Evolutionary conservation across 2,329 filamentous ascomycete species (phyloP).

Genomic region (Geosmithia morbida): DNA sequence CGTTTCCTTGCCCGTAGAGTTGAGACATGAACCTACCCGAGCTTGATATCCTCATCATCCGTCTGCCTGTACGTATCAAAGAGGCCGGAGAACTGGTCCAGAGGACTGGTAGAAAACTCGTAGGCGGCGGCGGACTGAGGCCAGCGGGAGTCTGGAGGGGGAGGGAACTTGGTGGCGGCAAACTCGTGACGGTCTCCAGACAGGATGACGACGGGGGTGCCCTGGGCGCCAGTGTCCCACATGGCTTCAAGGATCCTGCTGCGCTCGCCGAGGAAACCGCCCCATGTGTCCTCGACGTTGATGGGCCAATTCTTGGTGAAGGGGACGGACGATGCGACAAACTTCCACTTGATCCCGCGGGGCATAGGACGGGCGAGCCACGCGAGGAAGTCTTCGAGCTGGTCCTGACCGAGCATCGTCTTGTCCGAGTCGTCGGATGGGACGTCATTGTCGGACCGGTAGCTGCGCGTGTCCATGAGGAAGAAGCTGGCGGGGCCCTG

Average conservation of each 20-base stretch:
- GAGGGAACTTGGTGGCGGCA: conserved; percentile 68
- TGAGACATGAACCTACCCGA: conserved; percentile 61
- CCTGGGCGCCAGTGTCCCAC: conserved; percentile 61
- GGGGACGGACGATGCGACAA: conserved; percentile 78
- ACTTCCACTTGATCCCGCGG: conserved; percentile 77
- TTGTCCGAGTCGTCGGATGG: conserved; percentile 45
- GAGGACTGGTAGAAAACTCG: conserved; percentile 81
- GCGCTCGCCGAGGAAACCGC: conserved; percentile 75
- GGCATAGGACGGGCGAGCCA: conserved; percentile 65
- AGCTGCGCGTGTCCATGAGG: conserved; percentile 81
- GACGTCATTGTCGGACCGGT: conserved; percentile 55
- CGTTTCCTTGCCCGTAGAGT: background rate
- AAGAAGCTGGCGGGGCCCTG: conserved; percentile 92
- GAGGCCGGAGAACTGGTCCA: conserved; percentile 90
- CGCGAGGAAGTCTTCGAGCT: conserved; percentile 64
- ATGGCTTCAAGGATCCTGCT: conserved; percentile 72
- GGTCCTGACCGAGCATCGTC: conserved; percentile 73
- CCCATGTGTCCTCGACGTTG: conserved; percentile 84
- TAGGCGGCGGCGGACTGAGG: conserved; percentile 53
- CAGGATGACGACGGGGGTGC: conserved; percentile 50
- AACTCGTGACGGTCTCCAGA: conserved; percentile 96
- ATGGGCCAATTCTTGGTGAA: conserved; percentile 98
- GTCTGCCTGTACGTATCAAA: conserved; percentile 69
- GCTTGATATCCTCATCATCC: conserved; percentile 66
- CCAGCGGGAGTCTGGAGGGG: conserved; percentile 47